Evolutionary conservation across 495 filamentous ascomycete genomes (phyloP).

Genomic region (Neurospora sp.): DNA sequence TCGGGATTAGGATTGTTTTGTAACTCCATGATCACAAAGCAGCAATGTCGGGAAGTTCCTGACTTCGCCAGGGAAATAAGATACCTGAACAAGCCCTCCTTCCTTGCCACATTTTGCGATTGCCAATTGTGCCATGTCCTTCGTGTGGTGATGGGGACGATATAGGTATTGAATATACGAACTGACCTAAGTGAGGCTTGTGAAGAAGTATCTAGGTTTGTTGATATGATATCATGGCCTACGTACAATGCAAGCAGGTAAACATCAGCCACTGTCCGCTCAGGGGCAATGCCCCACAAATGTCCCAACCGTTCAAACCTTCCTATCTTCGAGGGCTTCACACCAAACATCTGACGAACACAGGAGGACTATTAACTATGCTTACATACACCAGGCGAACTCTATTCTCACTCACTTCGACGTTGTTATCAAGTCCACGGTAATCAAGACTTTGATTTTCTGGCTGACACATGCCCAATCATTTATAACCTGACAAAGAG

Average conservation of each 20-base stretch:
- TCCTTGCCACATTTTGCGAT: background rate
- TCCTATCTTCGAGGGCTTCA: background rate
- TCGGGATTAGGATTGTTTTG: conserved; percentile 12
- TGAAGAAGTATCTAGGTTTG: background rate
- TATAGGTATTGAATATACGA: background rate
- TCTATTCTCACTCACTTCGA: background rate
- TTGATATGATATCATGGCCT: background rate
- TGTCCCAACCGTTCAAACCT: background rate
- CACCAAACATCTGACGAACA: background rate
- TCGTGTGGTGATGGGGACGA: background rate
- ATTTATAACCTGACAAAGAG: background rate
- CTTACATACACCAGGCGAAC: background rate
- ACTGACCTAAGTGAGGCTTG: background rate
- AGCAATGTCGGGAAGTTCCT: conserved; percentile 18
- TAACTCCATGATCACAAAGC: conserved; percentile 15
- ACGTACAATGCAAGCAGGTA: background rate
- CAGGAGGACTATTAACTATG: background rate
- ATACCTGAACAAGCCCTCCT: background rate
- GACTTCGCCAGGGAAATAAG: conserved; percentile 15
- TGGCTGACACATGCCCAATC: background rate
- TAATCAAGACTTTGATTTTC: background rate
- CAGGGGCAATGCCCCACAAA: background rate
- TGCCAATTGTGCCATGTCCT: background rate
- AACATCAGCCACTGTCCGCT: background rate
- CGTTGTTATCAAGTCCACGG: background rate